Evolutionary conservation across 2,329 filamentous ascomycete species (phyloP), one percentile per base, ranked within the genome.

Genomic region (Sphaerostilbella broomeana): DNA sequence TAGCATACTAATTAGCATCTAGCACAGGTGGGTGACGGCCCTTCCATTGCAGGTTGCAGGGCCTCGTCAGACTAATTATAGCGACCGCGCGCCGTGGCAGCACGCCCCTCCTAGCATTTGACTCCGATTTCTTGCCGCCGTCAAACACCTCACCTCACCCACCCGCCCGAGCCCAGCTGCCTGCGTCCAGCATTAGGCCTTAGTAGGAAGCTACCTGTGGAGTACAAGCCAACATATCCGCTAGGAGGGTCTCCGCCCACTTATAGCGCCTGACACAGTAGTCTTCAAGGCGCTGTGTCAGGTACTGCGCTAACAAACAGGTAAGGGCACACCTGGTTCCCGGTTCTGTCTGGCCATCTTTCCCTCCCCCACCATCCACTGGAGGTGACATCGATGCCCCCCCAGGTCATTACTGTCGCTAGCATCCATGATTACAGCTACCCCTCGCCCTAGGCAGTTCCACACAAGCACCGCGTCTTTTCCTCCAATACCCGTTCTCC

Each of bases 391-490:
- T n/a, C n/a, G n/a, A n/a, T n/a, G 28, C 40, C 30, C 33, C 35
- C 32, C 21, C 24, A 21, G 22, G 15, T 25, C 40, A 32, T 34
- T 30, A 34, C 40, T 21, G 24, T 26, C n/a, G n/a, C 19, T 21
- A 24, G 20, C 18, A 21, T 16, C 24, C 9, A 20, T 30, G 25
- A 19, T 35, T 44, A 44, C 26, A 46, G 44, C 44, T 46, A 46
- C 44, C 44, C 44, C 44, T 46, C 44, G 44, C 44, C 40, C 25
- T 46, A 55, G n/a, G n/a, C n/a, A n/a, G 57, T 57, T 51, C 61
- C 60, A 63, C 60, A 57, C 53, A 51, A 62, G 59, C 60, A 63
- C 46, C 48, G 48, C 49, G 51, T 44, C 49, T 48, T 48, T 43
- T 45, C 47, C 49, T 51, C 57, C 57, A 61, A 62, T 58, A 52